Conservation (phyloP, 2,329 filamentous ascomycete genomes). For the Verticillium klebahnii region DNA sequence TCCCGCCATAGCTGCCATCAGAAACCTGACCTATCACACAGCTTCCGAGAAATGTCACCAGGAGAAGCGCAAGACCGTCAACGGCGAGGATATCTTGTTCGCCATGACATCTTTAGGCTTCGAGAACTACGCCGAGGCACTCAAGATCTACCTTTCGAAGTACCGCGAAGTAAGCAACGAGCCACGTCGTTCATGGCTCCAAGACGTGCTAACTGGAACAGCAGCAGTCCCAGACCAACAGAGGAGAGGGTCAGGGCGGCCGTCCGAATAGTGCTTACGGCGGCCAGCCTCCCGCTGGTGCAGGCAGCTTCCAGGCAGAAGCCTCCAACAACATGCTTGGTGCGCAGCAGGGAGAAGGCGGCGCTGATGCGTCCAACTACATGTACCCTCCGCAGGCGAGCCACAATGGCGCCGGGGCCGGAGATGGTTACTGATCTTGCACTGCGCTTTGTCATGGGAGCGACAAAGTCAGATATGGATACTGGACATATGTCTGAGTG, state of each 20-base stretch:
- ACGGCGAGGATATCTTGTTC: constrained; percentile 97
- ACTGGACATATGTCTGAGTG: constrained; percentile 17
- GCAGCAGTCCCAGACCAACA: constrained; percentile 54
- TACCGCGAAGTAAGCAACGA: constrained; percentile 81
- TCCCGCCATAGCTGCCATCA: constrained; percentile 8
- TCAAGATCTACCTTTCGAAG: constrained; percentile 97
- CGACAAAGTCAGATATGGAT: neutral
- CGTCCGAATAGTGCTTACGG: constrained; percentile 50
- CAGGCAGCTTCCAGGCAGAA: constrained; percentile 42
- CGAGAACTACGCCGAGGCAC: constrained; percentile 95
- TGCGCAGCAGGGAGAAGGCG: constrained; percentile 37
- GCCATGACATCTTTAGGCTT: constrained; percentile 99
- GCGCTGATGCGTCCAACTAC: constrained; percentile 36
- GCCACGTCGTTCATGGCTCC: neutral
- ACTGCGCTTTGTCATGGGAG: neutral
- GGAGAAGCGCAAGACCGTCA: constrained; percentile 98
- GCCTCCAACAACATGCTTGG: constrained; percentile 28
- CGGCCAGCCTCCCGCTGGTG: constrained; percentile 33
- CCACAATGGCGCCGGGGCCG: constrained; percentile 53
- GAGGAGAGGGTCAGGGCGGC: constrained; percentile 50
- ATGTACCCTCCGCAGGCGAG: constrained; percentile 50
- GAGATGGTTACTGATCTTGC: constrained; percentile 42
- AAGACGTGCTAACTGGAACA: constrained; percentile 2
- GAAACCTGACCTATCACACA: constrained; percentile 35
- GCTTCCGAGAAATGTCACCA: constrained; percentile 99